These are phyloP conservation scores for Penicillium waksmanii DNA, from an alignment of 495 filamentous ascomycete species.

Conservation along the genomic window DNA sequence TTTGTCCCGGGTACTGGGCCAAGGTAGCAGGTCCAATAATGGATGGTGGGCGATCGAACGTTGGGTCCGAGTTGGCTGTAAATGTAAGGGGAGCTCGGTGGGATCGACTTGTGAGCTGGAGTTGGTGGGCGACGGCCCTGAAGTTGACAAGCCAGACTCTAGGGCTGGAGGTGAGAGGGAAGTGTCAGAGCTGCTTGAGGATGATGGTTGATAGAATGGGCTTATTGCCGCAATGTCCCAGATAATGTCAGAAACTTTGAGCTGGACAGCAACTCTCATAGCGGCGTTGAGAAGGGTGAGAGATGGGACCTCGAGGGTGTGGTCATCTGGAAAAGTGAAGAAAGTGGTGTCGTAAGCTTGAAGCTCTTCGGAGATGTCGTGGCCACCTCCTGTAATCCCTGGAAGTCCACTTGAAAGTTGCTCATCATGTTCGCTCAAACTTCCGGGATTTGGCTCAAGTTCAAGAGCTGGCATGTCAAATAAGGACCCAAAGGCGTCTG, in stretches of 20 bases:
- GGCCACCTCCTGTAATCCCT: not conserved
- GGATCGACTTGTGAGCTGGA: constrained; percentile 21
- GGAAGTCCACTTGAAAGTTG: not conserved
- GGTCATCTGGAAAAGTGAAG: constrained; percentile 38
- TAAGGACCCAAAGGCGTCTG: not conserved
- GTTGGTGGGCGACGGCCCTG: constrained; percentile 35
- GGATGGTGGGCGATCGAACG: constrained; percentile 51
- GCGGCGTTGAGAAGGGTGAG: constrained; percentile 31
- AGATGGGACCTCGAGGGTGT: constrained; percentile 27
- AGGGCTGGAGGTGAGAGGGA: constrained; percentile 33
- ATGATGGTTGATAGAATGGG: constrained; percentile 23
- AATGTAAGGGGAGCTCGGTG: constrained; percentile 26
- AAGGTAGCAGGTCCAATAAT: constrained; percentile 52
- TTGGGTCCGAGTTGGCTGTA: constrained; percentile 32
- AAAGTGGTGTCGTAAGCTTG: constrained; percentile 25
- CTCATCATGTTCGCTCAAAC: constrained; percentile 4
- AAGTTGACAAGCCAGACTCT: constrained; percentile 27
- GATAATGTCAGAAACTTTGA: constrained; percentile 26
- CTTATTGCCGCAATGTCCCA: constrained; percentile 32
- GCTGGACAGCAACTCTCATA: constrained; percentile 29
- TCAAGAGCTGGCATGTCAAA: not conserved
- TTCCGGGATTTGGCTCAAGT: not conserved
- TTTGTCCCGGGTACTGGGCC: constrained; percentile 50
- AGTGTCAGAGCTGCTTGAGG: constrained; percentile 30
- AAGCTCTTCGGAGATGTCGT: constrained; percentile 24